These are phyloP conservation scores for Trametes coccinea DNA, from an alignment of 768 basidiomycete genomes.

Conservation along the genomic window DNA sequence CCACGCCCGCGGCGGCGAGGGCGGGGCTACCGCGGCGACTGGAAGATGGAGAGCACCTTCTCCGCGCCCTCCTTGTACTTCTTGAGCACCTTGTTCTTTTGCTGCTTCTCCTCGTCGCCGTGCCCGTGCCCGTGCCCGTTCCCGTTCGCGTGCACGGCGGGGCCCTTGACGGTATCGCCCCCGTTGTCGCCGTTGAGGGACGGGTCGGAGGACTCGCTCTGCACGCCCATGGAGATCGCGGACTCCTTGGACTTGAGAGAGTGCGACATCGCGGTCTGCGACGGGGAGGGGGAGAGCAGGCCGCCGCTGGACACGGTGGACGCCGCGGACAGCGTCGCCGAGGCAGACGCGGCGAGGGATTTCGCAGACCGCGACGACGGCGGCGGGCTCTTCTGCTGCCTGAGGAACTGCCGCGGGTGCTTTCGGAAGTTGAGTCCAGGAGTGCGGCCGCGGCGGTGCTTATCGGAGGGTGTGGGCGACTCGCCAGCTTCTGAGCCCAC, in stretches of 20 bases:
- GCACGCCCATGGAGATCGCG: slow-evolving; percentile 68
- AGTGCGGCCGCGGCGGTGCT: slow-evolving; percentile 68
- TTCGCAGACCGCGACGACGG: slow-evolving; percentile 41
- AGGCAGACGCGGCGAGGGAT: slow-evolving; percentile 45
- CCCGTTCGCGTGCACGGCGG: slow-evolving; percentile 20
- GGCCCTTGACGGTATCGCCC: slow-evolving; percentile 34
- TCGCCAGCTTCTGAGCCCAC: slow-evolving; percentile 36
- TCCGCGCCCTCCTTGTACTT: slow-evolving; percentile 88
- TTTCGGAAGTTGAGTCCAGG: slow-evolving; percentile 72
- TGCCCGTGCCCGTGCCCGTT: slow-evolving; percentile 27
- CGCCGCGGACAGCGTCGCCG: slow-evolving; percentile 46
- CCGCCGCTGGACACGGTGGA: slow-evolving; percentile 48
- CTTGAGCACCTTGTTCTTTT: slow-evolving; percentile 74
- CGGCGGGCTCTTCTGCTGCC: slow-evolving; percentile 65
- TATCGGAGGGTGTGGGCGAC: slow-evolving; percentile 49
- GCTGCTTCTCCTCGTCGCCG: slow-evolving; percentile 48
- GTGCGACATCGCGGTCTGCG: slow-evolving; percentile 54
- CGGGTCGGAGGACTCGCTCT: slow-evolving; percentile 71
- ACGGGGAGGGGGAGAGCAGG: slow-evolving; percentile 64
- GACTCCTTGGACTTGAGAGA: slow-evolving; percentile 84
- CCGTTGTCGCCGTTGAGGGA: slow-evolving; percentile 55
- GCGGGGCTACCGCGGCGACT: slow-evolving; percentile 51
- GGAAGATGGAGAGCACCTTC: slow-evolving; percentile 82
- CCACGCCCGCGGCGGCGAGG: neutral
- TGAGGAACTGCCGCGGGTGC: slow-evolving; percentile 68